These are phyloP conservation scores for Leishmania aethiopica DNA, from an alignment of 208 protist genomes.

Conservation along the genomic window DNA sequence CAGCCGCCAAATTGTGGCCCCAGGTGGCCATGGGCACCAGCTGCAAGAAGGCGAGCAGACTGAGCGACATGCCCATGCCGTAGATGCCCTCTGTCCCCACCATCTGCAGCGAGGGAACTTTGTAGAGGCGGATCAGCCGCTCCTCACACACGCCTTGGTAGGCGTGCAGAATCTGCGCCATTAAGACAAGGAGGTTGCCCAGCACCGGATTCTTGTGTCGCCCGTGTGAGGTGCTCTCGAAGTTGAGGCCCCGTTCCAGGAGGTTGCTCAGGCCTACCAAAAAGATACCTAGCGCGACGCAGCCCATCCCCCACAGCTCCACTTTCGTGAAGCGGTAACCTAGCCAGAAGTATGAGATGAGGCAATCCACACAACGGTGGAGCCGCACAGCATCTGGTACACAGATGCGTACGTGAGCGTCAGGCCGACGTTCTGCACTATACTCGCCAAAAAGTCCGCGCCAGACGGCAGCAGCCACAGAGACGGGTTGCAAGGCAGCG, in stretches of 20 bases:
- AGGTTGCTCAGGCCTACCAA: constrained; percentile 71
- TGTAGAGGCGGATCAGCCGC: constrained; percentile 69
- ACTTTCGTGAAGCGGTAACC: constrained; percentile 65
- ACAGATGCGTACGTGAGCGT: constrained; percentile 88
- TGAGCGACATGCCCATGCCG: constrained; percentile 64
- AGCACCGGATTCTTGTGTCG: constrained; percentile 43
- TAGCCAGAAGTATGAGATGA: constrained; percentile 87
- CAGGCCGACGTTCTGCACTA: constrained; percentile 90
- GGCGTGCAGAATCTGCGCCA: constrained; percentile 87
- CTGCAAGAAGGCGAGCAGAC: constrained; percentile 75
- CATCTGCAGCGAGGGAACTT: constrained; percentile 79
- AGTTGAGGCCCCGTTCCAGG: constrained; percentile 8
- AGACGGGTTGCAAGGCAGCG: constrained; percentile 52
- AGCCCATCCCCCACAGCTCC: constrained; percentile 64
- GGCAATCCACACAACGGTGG: constrained; percentile 88
- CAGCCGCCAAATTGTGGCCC: constrained; percentile 42
- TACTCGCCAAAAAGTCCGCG: constrained; percentile 83
- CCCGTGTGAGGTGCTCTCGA: neutral
- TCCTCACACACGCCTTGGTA: constrained; percentile 93
- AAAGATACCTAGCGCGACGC: constrained; percentile 59
- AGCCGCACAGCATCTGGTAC: constrained; percentile 93
- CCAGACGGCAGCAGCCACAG: constrained; percentile 66
- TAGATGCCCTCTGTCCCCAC: constrained; percentile 93
- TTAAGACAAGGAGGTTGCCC: constrained; percentile 83
- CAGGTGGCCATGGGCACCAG: constrained; percentile 57